phyloP scores from a whole-genome alignment of 2,329 filamentous ascomycete genomes.

The Madurella fahalii region DNA sequence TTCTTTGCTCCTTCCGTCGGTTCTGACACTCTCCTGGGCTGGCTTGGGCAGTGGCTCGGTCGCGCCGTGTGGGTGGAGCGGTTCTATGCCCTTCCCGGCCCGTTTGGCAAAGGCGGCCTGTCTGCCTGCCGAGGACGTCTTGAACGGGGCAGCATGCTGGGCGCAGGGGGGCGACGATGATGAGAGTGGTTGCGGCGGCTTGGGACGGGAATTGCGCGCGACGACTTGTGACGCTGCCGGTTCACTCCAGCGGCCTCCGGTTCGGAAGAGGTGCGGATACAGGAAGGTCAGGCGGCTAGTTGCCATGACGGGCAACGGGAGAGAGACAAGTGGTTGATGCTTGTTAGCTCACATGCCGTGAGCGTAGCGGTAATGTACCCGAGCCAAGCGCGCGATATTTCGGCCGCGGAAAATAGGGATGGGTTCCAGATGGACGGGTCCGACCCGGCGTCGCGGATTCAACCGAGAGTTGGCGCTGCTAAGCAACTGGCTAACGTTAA shows the following conservation, averaged over 20 bases:
- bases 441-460: not conserved
- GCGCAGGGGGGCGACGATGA: conserved; percentile 21
- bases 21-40: not conserved
- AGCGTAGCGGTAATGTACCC: too few species aligned
- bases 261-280: conserved; percentile 63
- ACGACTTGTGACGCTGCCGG: conserved; percentile 34
- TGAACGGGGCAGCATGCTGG: conserved; percentile 32
- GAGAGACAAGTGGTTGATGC: not conserved
- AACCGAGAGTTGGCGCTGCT: not conserved
- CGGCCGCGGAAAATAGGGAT: conserved; percentile 7
- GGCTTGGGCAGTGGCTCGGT: conserved; percentile 8
- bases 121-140: conserved; percentile 35
- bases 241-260: conserved; percentile 35
- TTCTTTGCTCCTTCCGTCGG: not conserved
- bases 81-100: conserved; percentile 60
- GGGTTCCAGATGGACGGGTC: not conserved
- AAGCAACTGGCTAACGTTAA: too few species aligned
- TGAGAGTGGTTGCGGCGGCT: conserved; percentile 22
- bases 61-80: conserved; percentile 33
- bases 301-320: conserved; percentile 46
- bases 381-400: conserved; percentile 10
- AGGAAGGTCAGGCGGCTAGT: conserved; percentile 61
- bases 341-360: conserved; percentile 4
- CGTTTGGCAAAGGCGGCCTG: conserved; percentile 48
- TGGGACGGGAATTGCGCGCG: conserved; percentile 21